phyloP scores from a whole-genome alignment of 345 rosid species.

The Noccaea caerulescens region DNA sequence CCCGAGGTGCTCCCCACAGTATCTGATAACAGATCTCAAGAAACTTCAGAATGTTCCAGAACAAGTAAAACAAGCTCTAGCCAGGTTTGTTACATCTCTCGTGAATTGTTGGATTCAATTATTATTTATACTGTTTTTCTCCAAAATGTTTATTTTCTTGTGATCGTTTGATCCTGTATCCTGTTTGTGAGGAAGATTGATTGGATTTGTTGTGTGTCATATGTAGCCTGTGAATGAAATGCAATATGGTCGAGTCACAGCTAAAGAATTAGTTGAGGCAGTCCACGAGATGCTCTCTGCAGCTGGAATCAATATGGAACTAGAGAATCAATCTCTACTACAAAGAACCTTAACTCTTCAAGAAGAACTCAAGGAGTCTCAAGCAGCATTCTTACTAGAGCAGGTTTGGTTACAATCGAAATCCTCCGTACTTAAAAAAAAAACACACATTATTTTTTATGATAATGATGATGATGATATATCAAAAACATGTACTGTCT shows the following conservation, averaged over 20 bases:
- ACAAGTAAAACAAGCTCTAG: slow-evolving; percentile 51
- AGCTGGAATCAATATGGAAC: slow-evolving; percentile 81
- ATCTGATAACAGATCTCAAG: slow-evolving; percentile 41
- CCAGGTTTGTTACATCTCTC: slow-evolving; percentile 58
- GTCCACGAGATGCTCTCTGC: slow-evolving; percentile 95
- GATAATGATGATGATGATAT: slow-evolving; percentile 3
- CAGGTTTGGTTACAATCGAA: slow-evolving; percentile 58
- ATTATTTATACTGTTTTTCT: not conserved
- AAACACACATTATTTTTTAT: not conserved
- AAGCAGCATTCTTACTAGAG: slow-evolving; percentile 74
- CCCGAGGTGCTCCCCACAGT: slow-evolving; percentile 42
- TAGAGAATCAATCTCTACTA: slow-evolving; percentile 78
- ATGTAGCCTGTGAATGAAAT: slow-evolving; percentile 60
- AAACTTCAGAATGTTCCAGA: slow-evolving; percentile 58
- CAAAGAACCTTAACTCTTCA: slow-evolving; percentile 71
- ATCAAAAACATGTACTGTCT: not conserved
- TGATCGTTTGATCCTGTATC: slow-evolving; percentile 11
- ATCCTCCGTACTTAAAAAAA: not conserved
- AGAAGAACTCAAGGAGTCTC: slow-evolving; percentile 80
- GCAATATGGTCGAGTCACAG: slow-evolving; percentile 76
- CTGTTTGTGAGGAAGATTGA: slow-evolving; percentile 12
- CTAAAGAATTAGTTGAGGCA: slow-evolving; percentile 83
- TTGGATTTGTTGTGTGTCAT: slow-evolving; percentile 30
- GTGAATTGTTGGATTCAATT: not conserved
- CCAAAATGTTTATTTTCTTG: not conserved